A percentile compares a stretch with the other conserved stretches of the same genome.
These are phyloP conservation scores for Fusarium chlamydosporum DNA, from an alignment of 2,329 filamentous ascomycete species.

Conservation along the genomic window DNA sequence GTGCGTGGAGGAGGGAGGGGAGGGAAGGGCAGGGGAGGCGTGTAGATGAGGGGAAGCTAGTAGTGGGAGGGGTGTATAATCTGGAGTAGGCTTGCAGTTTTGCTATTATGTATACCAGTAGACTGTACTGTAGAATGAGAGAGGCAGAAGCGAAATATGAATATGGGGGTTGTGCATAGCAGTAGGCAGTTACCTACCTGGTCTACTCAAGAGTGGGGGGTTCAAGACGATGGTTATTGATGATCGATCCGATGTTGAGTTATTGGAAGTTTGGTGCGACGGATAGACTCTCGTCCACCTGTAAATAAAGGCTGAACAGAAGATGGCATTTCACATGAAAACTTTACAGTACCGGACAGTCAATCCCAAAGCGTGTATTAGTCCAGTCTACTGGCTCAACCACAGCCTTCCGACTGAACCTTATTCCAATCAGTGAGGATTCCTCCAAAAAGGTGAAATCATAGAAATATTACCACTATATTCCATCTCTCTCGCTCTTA, in stretches of 20 bases:
- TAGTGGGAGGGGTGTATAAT: slow-evolving; percentile 23
- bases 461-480: neutral
- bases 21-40: slow-evolving; percentile 32
- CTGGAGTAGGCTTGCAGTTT: slow-evolving; percentile 39
- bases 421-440: neutral
- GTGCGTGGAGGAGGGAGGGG: slow-evolving; percentile 27
- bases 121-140: slow-evolving; percentile 7
- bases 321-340: slow-evolving; percentile 41
- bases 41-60: slow-evolving; percentile 36
- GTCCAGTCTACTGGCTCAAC: neutral
- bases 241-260: slow-evolving; percentile 34
- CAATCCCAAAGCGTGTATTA: neutral
- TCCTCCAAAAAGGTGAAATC: neutral
- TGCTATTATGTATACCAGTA: neutral
- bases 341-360: neutral
- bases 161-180: slow-evolving; percentile 35
- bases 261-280: slow-evolving; percentile 1
- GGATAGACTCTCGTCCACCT: slow-evolving; percentile 11
- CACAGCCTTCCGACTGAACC: slow-evolving; percentile 3
- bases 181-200: neutral
- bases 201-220: slow-evolving; percentile 28
- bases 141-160: slow-evolving; percentile 18
- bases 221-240: slow-evolving; percentile 34
- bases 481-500: neutral
- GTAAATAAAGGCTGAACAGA: slow-evolving; percentile 16